phyloP scores from a whole-genome alignment of 805 yeast genomes.

The Zygoascus biomembranicola region DNA sequence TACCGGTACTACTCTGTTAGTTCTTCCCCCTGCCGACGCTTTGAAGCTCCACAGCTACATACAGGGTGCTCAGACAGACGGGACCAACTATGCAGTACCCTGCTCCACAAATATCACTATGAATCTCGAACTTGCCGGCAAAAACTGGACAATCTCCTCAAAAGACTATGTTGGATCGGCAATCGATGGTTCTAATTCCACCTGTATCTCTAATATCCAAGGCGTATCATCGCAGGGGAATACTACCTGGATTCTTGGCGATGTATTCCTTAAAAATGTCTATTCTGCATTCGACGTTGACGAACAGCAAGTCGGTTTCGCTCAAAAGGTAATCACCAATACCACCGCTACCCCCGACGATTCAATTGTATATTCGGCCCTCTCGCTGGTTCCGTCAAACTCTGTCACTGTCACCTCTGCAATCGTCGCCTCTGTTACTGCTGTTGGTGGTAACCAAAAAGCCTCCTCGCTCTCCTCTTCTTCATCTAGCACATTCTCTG shows the following conservation, averaged over 20 bases:
- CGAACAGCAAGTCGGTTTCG: slow-evolving; percentile 44
- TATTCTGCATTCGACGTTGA: slow-evolving; percentile 53
- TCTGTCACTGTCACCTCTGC: background rate
- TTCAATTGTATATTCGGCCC: slow-evolving; percentile 7
- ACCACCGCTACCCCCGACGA: slow-evolving; percentile 17
- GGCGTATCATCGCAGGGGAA: slow-evolving; percentile 36
- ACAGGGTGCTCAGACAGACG: slow-evolving; percentile 43
- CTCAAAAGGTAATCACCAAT: slow-evolving; percentile 28
- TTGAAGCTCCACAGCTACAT: slow-evolving; percentile 45
- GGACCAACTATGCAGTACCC: slow-evolving; percentile 52
- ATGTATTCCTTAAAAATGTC: slow-evolving; percentile 46
- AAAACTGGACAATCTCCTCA: slow-evolving; percentile 39
- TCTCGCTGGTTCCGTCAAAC: background rate
- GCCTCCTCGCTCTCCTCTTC: background rate
- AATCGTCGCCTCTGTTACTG: background rate
- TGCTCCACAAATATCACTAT: slow-evolving; percentile 42
- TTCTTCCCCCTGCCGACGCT: slow-evolving; percentile 50
- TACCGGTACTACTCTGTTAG: slow-evolving; percentile 59
- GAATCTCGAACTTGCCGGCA: slow-evolving; percentile 36
- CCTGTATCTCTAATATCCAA: slow-evolving; percentile 59
- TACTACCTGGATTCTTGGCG: slow-evolving; percentile 55
- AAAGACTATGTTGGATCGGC: slow-evolving; percentile 41
- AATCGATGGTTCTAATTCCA: slow-evolving; percentile 36
- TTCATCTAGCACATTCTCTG: background rate
- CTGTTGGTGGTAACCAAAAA: background rate